These are phyloP conservation scores for Magnaporthiopsis incrustans DNA, from an alignment of 2,329 filamentous ascomycete species.

Conservation along the genomic window DNA sequence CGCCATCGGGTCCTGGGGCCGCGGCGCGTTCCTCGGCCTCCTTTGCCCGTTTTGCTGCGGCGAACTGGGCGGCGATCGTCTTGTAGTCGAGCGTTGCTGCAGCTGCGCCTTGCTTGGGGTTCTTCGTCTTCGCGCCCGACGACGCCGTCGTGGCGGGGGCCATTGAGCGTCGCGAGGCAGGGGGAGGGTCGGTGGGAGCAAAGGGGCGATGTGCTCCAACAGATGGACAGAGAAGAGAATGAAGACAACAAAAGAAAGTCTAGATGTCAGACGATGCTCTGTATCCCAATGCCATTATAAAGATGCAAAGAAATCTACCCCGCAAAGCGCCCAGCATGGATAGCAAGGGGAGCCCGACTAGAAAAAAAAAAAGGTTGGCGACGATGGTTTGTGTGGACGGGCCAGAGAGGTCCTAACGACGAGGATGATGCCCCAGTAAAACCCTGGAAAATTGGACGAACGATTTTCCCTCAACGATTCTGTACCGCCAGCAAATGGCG, in stretches of 20 bases:
- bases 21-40: constrained; percentile 27
- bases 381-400: not conserved
- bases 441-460: not conserved
- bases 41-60: constrained; percentile 42
- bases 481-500: not conserved
- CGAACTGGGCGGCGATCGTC: constrained; percentile 45
- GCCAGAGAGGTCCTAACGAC: not conserved
- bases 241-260: constrained; percentile 1
- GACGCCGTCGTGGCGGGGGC: constrained; percentile 6
- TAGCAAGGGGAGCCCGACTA: not conserved
- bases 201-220: not conserved
- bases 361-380: not conserved
- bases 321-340: not conserved
- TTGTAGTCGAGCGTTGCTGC: constrained; percentile 35
- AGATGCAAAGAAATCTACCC: not conserved
- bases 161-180: constrained; percentile 8
- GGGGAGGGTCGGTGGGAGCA: not conserved
- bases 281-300: not conserved
- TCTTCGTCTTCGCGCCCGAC: constrained; percentile 12
- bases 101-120: constrained; percentile 6
- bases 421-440: not conserved
- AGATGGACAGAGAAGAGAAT: not conserved
- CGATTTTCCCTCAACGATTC: not conserved
- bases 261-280: constrained; percentile 2
- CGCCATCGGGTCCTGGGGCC: not conserved